phyloP scores from a whole-genome alignment of 2,329 filamentous ascomycete genomes.

The Microsporum canis region DNA sequence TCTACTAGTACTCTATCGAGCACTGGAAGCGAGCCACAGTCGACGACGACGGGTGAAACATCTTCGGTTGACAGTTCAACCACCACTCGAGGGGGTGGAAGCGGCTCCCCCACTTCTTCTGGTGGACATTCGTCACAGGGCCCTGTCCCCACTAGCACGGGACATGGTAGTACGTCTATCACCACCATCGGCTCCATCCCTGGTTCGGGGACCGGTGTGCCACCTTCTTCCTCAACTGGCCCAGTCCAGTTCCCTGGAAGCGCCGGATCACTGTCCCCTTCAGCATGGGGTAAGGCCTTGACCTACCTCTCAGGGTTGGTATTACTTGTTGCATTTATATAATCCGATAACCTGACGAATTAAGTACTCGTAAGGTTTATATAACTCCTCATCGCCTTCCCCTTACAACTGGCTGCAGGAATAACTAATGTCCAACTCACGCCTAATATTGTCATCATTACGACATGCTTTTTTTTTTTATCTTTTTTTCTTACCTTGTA shows the following conservation, averaged over 20 bases:
- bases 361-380: not conserved
- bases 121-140: not conserved
- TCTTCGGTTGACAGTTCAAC: not conserved
- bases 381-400: not conserved
- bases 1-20: not conserved
- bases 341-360: not conserved
- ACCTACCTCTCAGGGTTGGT: not conserved
- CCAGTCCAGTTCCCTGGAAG: not conserved
- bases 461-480: not conserved
- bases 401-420: not conserved
- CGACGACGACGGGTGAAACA: not conserved
- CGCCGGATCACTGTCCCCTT: not conserved
- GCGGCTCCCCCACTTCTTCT: not conserved
- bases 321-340: conserved; percentile 1
- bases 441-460: not conserved
- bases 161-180: not conserved
- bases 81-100: not conserved
- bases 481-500: not conserved
- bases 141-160: not conserved
- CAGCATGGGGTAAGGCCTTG: not conserved
- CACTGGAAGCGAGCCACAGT: not conserved
- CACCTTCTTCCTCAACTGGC: not conserved
- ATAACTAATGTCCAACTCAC: not conserved
- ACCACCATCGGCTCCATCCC: not conserved
- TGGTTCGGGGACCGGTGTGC: not conserved